Evolutionary conservation across 2,329 filamentous ascomycete genomes (phyloP).

Genomic region (Claviceps pazoutovae): DNA sequence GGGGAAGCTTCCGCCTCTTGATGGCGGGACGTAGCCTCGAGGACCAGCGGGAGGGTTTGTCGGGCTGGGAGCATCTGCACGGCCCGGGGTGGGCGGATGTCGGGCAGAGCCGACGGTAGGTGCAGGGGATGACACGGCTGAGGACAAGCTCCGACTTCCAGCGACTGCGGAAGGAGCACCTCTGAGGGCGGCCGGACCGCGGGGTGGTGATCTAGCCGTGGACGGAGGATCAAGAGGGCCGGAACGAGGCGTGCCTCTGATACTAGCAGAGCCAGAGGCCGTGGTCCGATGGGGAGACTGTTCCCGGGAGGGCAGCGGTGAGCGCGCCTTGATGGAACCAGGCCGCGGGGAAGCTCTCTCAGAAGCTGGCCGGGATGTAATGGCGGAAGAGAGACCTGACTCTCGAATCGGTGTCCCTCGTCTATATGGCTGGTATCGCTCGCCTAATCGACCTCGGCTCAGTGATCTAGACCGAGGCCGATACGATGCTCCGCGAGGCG

Average conservation of each 20-base stretch:
- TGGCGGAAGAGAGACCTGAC: slow-evolving; percentile 33
- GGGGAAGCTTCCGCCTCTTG: slow-evolving; percentile 27
- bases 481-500: slow-evolving; percentile 29
- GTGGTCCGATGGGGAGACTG: slow-evolving; percentile 19
- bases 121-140: slow-evolving; percentile 21
- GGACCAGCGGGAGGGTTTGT: slow-evolving; percentile 39
- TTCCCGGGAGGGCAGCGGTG: slow-evolving; percentile 31
- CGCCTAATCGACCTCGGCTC: slow-evolving; percentile 29
- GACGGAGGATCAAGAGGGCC: slow-evolving; percentile 16
- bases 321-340: slow-evolving; percentile 31
- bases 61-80: slow-evolving; percentile 29
- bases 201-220: slow-evolving; percentile 33
- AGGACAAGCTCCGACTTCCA: slow-evolving; percentile 24
- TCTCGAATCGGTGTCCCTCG: slow-evolving; percentile 35
- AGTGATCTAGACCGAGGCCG: slow-evolving; percentile 38
- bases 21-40: slow-evolving; percentile 35
- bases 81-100: slow-evolving; percentile 21
- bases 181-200: slow-evolving; percentile 39
- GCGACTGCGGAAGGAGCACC: slow-evolving; percentile 25
- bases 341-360: slow-evolving; percentile 40
- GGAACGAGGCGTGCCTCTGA: slow-evolving; percentile 16
- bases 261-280: slow-evolving; percentile 11
- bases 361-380: slow-evolving; percentile 36
- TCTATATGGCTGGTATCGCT: slow-evolving; percentile 29
- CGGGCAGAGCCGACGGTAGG: slow-evolving; percentile 16